A percentile compares a stretch with the other conserved stretches of the same genome.
phyloP scores from a whole-genome alignment of 257 asterid species.

The Penstemon eatonii region DNA sequence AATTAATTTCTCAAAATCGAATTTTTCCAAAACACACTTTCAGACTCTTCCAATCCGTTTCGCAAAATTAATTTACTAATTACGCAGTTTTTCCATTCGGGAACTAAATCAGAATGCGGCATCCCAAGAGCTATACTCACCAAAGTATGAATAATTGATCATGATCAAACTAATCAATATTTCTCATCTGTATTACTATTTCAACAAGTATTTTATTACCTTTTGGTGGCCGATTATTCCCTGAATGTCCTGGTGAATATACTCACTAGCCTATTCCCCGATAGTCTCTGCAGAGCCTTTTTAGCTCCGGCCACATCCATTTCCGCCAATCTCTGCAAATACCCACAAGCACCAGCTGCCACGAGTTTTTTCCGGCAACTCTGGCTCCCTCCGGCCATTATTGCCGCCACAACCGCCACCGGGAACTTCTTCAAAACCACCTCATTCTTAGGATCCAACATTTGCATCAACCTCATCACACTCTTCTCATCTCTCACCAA shows the following conservation, averaged over 20 bases:
- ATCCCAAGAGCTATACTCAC: conserved; percentile 12
- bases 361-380: conserved; percentile 79
- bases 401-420: conserved; percentile 63
- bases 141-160: conserved; percentile 14
- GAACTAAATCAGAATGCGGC: conserved; percentile 9
- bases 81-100: conserved; percentile 23
- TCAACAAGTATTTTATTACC: conserved; percentile 40
- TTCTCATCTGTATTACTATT: conserved; percentile 1
- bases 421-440: conserved; percentile 77
- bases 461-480: conserved; percentile 64
- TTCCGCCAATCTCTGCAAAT: conserved; percentile 72
- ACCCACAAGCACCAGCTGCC: conserved; percentile 63
- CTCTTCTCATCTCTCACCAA: conserved; percentile 85
- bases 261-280: conserved; percentile 70
- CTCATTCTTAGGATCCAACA: conserved; percentile 77
- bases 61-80: conserved; percentile 17
- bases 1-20: background rate
- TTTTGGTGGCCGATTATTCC: conserved; percentile 44
- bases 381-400: conserved; percentile 88
- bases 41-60: conserved; percentile 4
- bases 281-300: conserved; percentile 87
- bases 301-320: conserved; percentile 75
- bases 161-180: background rate
- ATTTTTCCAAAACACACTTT: too few species aligned
- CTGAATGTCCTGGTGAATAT: conserved; percentile 77